Evolutionary conservation across 2,329 filamentous ascomycete species (phyloP).

Genomic region (Trichoderma semiorbis): DNA sequence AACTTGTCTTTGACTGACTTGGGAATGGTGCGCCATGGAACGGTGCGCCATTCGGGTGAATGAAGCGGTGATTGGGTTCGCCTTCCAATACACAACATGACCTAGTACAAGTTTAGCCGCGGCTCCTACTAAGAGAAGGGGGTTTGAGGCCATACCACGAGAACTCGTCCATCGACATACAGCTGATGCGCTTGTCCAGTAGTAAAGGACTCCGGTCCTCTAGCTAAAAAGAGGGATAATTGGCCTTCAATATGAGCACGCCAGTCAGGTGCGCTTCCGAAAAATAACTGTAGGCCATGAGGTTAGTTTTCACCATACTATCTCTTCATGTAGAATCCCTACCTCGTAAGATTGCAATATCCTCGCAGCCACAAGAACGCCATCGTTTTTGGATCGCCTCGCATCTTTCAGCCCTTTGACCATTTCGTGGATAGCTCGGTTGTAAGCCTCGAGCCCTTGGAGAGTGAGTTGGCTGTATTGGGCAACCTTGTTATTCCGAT

Average conservation of each 20-base stretch:
- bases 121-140: neutral
- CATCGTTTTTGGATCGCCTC: conserved; percentile 19
- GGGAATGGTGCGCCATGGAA: conserved; percentile 30
- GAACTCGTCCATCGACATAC: conserved; percentile 24
- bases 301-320: neutral
- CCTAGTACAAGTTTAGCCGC: neutral
- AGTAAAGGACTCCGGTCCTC: conserved; percentile 19
- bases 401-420: conserved; percentile 14
- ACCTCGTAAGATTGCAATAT: conserved; percentile 26
- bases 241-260: conserved; percentile 22
- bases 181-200: conserved; percentile 22
- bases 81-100: conserved; percentile 20
- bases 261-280: conserved; percentile 18
- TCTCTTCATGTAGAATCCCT: neutral
- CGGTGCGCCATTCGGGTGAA: conserved; percentile 31
- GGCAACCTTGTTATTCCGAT: conserved; percentile 20
- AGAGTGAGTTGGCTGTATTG: conserved; percentile 22
- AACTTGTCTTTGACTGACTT: conserved; percentile 32
- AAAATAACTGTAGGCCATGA: neutral
- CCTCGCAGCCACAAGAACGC: conserved; percentile 19
- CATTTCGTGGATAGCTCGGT: conserved; percentile 21
- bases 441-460: conserved; percentile 25
- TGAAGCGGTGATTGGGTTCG: conserved; percentile 27
- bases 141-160: conserved; percentile 19
- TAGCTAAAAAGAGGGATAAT: conserved; percentile 18